These are phyloP conservation scores for Panicum virgatum DNA, from an alignment of 202 grass and related monocot genomes.

Conservation along the genomic window DNA sequence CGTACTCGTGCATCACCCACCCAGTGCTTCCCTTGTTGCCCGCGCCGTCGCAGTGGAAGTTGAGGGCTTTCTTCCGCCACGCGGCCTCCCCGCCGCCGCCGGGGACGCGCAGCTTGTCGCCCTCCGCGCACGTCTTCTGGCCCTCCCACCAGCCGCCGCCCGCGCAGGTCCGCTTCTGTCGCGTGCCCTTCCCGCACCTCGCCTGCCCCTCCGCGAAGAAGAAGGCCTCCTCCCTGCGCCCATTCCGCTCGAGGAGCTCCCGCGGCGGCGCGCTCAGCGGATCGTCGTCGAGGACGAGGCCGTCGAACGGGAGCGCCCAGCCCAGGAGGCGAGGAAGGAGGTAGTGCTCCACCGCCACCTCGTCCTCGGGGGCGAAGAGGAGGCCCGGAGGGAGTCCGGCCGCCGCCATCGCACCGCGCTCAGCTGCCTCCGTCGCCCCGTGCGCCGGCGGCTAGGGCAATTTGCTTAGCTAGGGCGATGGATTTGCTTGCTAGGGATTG, in stretches of 20 bases:
- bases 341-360: neutral
- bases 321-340: neutral
- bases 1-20: neutral
- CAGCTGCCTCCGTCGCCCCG: no score
- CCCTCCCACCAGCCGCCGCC: neutral
- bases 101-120: neutral
- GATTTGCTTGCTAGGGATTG: no score
- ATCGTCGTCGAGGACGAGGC: constrained; percentile 15
- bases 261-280: constrained; percentile 7
- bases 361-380: constrained; percentile 17
- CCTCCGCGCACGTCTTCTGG: neutral
- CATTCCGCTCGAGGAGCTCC: neutral
- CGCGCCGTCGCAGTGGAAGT: neutral
- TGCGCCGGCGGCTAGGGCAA: no score
- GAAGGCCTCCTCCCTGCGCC: neutral
- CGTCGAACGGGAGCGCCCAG: neutral
- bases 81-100: neutral
- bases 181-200: neutral
- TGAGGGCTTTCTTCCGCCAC: neutral
- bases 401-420: neutral
- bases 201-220: constrained; percentile 9
- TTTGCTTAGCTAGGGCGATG: no score
- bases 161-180: neutral
- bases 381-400: neutral
- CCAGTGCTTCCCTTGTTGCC: neutral